phyloP scores from a whole-genome alignment of 2,329 filamentous ascomycete species.

The Aquanectria penicillioides region DNA sequence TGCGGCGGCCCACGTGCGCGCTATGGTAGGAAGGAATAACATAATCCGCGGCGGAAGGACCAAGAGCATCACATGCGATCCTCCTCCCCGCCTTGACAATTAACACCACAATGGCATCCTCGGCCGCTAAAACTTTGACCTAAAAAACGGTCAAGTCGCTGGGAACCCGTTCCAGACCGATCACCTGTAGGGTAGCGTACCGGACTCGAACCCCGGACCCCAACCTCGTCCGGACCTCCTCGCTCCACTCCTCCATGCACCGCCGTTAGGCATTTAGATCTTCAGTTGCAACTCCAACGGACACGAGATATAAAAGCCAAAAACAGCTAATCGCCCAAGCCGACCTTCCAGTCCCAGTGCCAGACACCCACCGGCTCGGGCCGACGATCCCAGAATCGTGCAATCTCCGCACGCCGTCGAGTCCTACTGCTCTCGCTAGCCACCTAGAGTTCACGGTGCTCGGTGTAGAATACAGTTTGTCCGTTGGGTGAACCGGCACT shows the following conservation, averaged over 20 bases:
- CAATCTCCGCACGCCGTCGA: conserved; percentile 5
- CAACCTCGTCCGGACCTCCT: neutral
- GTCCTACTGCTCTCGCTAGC: neutral
- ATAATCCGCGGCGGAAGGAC: too few species aligned
- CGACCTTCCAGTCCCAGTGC: conserved; percentile 7
- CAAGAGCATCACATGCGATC: too few species aligned
- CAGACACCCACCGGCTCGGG: conserved; percentile 8
- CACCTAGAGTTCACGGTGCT: conserved; percentile 5
- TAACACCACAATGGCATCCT: too few species aligned
- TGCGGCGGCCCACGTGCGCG: too few species aligned
- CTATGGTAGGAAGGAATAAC: too few species aligned
- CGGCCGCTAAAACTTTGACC: too few species aligned
- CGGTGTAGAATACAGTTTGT: neutral
- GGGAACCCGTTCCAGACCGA: too few species aligned
- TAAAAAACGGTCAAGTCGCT: too few species aligned
- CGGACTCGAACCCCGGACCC: too few species aligned
- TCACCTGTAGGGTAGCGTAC: too few species aligned
- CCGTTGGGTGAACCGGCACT: neutral
- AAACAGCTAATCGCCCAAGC: neutral
- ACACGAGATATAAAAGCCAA: neutral
- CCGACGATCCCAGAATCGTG: conserved; percentile 11
- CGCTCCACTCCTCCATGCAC: neutral
- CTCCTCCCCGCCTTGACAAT: too few species aligned
- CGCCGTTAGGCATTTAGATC: conserved; percentile 1
- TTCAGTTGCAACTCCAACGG: neutral